Evolutionary conservation across 371 early-diverging fungal genomes (phyloP).

Genomic region (Rhizomucor miehei): DNA sequence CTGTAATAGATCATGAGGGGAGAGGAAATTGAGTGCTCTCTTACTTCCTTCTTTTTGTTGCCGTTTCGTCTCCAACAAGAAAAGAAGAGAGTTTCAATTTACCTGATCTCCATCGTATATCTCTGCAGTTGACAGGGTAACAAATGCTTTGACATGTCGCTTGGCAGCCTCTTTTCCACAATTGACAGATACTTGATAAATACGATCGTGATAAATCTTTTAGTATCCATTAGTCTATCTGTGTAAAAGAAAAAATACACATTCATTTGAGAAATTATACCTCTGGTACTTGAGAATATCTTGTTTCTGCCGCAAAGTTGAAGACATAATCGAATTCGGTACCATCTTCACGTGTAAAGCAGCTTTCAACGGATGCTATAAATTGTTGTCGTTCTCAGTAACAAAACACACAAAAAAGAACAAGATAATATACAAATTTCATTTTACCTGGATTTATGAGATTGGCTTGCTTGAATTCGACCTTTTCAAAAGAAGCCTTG

Average conservation of each 20-base stretch:
- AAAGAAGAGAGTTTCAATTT: too few species aligned
- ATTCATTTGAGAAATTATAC: too few species aligned
- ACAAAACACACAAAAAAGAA: neutral
- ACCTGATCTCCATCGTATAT: slow-evolving; percentile 82
- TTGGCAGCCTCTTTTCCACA: slow-evolving; percentile 85
- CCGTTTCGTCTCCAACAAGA: too few species aligned
- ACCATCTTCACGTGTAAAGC: slow-evolving; percentile 68
- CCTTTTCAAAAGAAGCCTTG: slow-evolving; percentile 65
- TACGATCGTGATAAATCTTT: slow-evolving; percentile 85
- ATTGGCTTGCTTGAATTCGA: slow-evolving; percentile 85
- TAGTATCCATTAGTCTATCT: too few species aligned
- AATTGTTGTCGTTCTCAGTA: slow-evolving; percentile 3
- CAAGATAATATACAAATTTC: neutral
- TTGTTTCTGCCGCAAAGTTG: slow-evolving; percentile 90
- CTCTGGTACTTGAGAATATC: slow-evolving; percentile 81
- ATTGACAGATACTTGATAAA: slow-evolving; percentile 66
- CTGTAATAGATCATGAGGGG: slow-evolving; percentile 27
- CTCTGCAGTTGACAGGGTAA: slow-evolving; percentile 86
- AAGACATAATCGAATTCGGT: slow-evolving; percentile 82
- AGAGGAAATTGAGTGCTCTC: too few species aligned
- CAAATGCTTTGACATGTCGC: slow-evolving; percentile 68
- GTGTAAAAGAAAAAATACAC: too few species aligned
- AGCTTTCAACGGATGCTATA: slow-evolving; percentile 67
- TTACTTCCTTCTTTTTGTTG: too few species aligned
- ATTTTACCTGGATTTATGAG: slow-evolving; percentile 68